Evolutionary conservation across 78 protist genomes (phyloP), one percentile per base, ranked within the genome.

Genomic region (Mastigamoeba balamuthi): DNA sequence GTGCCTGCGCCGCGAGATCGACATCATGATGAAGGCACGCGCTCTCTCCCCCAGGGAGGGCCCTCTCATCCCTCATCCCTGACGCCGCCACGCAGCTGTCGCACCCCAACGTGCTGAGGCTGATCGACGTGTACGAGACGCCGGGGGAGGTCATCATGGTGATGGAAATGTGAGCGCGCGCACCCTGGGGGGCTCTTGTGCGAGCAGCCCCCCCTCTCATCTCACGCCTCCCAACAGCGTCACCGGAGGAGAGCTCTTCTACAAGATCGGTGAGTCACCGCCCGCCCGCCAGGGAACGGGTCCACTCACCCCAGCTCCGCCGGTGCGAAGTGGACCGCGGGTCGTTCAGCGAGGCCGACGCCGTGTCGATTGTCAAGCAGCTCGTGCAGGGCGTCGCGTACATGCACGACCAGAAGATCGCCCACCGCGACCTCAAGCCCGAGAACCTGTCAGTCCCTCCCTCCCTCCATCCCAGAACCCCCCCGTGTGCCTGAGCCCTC

Each of bases 11-110:
- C 71, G 90, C 69, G 90, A 85, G 30, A 80, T 85, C 42, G 90
- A 85, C 66, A 85, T 85, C 35, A 85, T 85, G 89, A 85, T 75
- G 58, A 77, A 78, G n/a, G n/a, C n/a, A n/a, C n/a, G n/a, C n/a
- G n/a, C n/a, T n/a, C n/a, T n/a, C n/a, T n/a, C n/a, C n/a, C n/a
- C n/a, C n/a, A n/a, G n/a, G n/a, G n/a, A n/a, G n/a, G n/a, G n/a
- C n/a, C n/a, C n/a, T n/a, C n/a, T n/a, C n/a, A n/a, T n/a, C n/a
- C n/a, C n/a, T n/a, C n/a, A n/a, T n/a, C n/a, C n/a, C n/a, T n/a
- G n/a, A n/a, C n/a, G n/a, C n/a, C n/a, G n/a, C n/a, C n/a, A n/a
- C n/a, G n/a, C n/a, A 48, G n/a, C 83, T 85, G 42, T 69, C 37
- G 43, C 90, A 85, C 74, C 69, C 72, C 63, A 85, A 85, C 64